phyloP scores from a whole-genome alignment of 2,329 filamentous ascomycete species.

The Pseudocercospora eumusae region DNA sequence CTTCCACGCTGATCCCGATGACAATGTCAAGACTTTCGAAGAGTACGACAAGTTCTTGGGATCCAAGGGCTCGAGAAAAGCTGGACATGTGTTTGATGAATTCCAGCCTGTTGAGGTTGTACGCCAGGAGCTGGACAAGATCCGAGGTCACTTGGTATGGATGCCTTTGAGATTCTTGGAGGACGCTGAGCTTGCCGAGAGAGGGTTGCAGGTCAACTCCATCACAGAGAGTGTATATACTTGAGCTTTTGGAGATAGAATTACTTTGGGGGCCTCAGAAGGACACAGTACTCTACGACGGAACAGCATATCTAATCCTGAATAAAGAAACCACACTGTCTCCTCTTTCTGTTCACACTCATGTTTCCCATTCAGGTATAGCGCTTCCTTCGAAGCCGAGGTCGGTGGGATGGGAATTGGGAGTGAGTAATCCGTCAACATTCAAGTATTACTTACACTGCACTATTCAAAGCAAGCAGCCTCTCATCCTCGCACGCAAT shows the following conservation, averaged over 20 bases:
- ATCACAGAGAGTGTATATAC: constrained; percentile 87
- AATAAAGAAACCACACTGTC: no score
- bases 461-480: neutral
- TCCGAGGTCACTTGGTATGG: constrained; percentile 86
- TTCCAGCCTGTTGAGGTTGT: constrained; percentile 73
- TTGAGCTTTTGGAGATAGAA: constrained; percentile 41
- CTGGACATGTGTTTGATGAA: constrained; percentile 84
- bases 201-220: constrained; percentile 79
- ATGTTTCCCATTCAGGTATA: neutral
- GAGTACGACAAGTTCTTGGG: constrained; percentile 83
- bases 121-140: constrained; percentile 70
- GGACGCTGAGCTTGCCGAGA: constrained; percentile 86
- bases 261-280: neutral
- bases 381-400: neutral
- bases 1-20: constrained; percentile 87
- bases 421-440: neutral
- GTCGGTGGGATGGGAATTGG: neutral
- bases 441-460: neutral
- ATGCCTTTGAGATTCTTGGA: constrained; percentile 88
- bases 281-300: no score
- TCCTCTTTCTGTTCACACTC: neutral
- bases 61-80: constrained; percentile 59
- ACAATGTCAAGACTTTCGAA: constrained; percentile 83
- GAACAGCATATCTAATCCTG: no score
- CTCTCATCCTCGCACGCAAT: constrained; percentile 31